Conservation (phyloP, 1,284 basidiomycete species). For the Pyrrhoderma noxium region DNA sequence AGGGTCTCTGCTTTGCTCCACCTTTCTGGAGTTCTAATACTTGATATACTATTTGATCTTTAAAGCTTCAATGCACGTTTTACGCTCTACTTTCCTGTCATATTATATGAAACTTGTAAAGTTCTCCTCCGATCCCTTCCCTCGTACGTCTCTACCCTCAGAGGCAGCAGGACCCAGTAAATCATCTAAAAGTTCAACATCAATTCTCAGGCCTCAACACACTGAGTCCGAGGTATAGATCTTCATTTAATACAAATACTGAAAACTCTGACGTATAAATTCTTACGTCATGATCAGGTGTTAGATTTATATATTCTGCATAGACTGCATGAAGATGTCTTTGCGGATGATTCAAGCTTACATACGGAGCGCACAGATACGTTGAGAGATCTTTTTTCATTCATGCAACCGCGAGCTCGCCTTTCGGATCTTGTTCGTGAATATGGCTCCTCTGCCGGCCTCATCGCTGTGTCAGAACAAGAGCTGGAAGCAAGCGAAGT, state of each 20-base stretch:
- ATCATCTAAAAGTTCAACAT: not conserved
- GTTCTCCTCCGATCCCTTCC: slow-evolving; percentile 27
- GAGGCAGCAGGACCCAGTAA: not conserved
- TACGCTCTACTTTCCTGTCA: slow-evolving; percentile 25
- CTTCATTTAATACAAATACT: not conserved
- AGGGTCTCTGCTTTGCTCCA: slow-evolving; percentile 4
- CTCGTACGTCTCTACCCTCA: slow-evolving; percentile 17
- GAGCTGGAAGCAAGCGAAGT: not conserved
- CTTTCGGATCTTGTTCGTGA: slow-evolving; percentile 13
- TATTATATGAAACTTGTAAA: slow-evolving; percentile 22
- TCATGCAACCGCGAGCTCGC: slow-evolving; percentile 18
- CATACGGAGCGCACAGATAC: slow-evolving; percentile 19
- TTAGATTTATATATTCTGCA: slow-evolving; percentile 21
- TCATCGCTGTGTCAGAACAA: slow-evolving; percentile 2
- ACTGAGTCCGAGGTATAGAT: slow-evolving; percentile 18
- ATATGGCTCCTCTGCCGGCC: slow-evolving; percentile 14
- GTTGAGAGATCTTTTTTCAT: slow-evolving; percentile 20
- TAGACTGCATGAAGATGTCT: slow-evolving; percentile 21
- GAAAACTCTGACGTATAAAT: not conserved
- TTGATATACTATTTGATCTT: not conserved
- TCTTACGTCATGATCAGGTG: slow-evolving; percentile 4
- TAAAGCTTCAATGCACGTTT: slow-evolving; percentile 25
- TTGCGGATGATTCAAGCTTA: slow-evolving; percentile 19
- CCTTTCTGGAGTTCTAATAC: too few species aligned
- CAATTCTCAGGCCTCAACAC: slow-evolving; percentile 18